Evolutionary conservation across 106 monocot genomes (phyloP), one percentile per base, ranked within the genome.

Genomic region (Apostasia ramifera): DNA sequence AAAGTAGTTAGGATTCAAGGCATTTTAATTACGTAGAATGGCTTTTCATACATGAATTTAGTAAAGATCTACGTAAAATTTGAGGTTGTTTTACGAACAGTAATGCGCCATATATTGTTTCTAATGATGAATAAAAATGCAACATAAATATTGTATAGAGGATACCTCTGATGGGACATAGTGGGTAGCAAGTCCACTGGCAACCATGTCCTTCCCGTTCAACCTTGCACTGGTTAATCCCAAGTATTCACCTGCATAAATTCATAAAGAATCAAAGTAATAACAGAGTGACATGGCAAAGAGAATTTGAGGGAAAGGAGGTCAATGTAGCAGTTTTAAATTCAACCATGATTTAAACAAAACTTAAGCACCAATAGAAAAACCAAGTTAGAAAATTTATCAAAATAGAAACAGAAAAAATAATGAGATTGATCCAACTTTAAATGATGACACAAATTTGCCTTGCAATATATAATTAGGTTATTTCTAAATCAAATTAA

Each of bases 151-250:
- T 26, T 26, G 26, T n/a, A 60, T 40, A 7, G 13, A 61, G 49
- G n/a, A 66, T 81, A 95, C 95, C 69, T 89, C 86, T 8, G 86
- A 92, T 67, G 79, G 80, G 51, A 95, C 92, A 81, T 88, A 91
- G 70, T 95, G 86, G 26, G 95, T 92, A 67, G 95, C 88, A 62
- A 95, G 81, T 57, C 95, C 88, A 70, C 61, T 70, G 43, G 80
- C 74, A 78, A 91, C 67, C 80, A 92, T 95, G 71, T 92, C 91
- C 67, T 95, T 92, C 56, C 91, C 95, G 63, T 80, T 84, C 66
- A 95, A 48, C 60, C 86, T 92, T 69, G 89, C 78, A 70, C 88
- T 84, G 67, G 95, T 95, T 71, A 95, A 82, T 44, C 71, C 88
- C 78, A 95, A 75, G 58, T 80, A 95, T 54, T 95, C 95, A 56